Base-by-base conservation (phyloP, 2,329 filamentous ascomycete species). In the Tolypocladium tundrense region DNA sequence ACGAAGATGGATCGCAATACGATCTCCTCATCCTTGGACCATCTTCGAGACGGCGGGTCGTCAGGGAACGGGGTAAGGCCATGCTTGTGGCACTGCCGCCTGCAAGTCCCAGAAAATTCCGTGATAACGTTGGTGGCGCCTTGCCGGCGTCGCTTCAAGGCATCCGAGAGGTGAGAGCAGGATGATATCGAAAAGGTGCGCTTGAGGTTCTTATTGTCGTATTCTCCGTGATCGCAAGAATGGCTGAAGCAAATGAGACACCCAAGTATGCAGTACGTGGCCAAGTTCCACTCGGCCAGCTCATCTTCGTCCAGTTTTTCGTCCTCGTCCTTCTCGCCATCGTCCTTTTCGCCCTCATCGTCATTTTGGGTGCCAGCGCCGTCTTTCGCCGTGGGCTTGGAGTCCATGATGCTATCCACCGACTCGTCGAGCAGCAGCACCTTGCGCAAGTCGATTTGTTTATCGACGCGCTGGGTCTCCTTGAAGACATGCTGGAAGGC, bases 191-290 rank as follows among this genome's bases (percentile, higher is more conserved):
- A 81, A 63, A 84, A 80, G 3, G 77, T 79, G 40, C 78, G 75
- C 63, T 82, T 80, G 59, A 81, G 66, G 52, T 77, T 76, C 53
- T 70, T 80, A 55, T 79, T 77, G 57, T 82, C 79, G 55, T 83
- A 84, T 57, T 84, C 81, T 52, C 82, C 82, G 61, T 85, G 82
- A 64, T 85, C 82, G 59, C 82, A 85, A 14, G 81, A 83, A 66
- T 84, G 79, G 55, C 80, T 80, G 64, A 77, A 81, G 68, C 82
- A 85, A 55, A 84, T 78, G n/a, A 83, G 69, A 62, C 82, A 85
- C 14, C 79, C 79, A 19, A 85, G 73, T 11, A 81, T 74, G 39
- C 77, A 76, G 64, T 84, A 83, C 1, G 79, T 84, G 54, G 79
- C 78, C 31, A 85, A 65, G 41, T 76, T 75, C 27, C 73, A 73